phyloP scores from a whole-genome alignment of 257 asterid genomes.

The Fraxinus pennsylvanica region DNA sequence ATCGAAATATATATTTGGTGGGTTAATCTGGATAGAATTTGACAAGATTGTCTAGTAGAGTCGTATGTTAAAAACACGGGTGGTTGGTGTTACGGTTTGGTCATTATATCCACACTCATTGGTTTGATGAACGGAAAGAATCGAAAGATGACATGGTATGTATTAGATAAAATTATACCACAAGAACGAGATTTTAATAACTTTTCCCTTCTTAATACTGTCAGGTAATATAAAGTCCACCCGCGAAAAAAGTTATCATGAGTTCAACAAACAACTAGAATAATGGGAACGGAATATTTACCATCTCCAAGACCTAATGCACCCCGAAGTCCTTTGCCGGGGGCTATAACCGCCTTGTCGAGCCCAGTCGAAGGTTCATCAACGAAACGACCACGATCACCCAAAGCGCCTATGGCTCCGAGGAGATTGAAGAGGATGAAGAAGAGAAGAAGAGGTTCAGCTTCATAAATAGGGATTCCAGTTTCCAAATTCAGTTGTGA shows the following conservation, averaged over 20 bases:
- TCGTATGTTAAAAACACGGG: neutral
- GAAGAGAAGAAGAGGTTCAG: constrained; percentile 66
- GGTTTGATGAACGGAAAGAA: neutral
- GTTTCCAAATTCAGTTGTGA: constrained; percentile 86
- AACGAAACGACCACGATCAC: constrained; percentile 87
- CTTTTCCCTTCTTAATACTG: neutral
- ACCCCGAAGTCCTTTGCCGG: constrained; percentile 67
- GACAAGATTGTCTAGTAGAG: neutral
- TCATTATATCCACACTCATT: neutral
- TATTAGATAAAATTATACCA: neutral
- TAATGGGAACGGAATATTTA: neutral
- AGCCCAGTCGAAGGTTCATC: constrained; percentile 71
- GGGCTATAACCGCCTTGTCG: constrained; percentile 69
- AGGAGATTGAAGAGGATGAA: constrained; percentile 88
- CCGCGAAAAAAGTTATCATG: neutral
- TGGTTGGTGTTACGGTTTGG: neutral
- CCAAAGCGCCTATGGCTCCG: constrained; percentile 97
- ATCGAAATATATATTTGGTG: neutral
- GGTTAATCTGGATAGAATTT: neutral
- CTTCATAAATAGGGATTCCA: constrained; percentile 59
- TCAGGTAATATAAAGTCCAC: neutral
- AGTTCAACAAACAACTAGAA: neutral
- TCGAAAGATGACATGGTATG: neutral
- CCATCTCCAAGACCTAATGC: constrained; percentile 78
- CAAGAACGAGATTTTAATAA: too few species aligned